Base-by-base conservation (phyloP, 208 protist genomes). In the Leishmania aethiopica region DNA sequence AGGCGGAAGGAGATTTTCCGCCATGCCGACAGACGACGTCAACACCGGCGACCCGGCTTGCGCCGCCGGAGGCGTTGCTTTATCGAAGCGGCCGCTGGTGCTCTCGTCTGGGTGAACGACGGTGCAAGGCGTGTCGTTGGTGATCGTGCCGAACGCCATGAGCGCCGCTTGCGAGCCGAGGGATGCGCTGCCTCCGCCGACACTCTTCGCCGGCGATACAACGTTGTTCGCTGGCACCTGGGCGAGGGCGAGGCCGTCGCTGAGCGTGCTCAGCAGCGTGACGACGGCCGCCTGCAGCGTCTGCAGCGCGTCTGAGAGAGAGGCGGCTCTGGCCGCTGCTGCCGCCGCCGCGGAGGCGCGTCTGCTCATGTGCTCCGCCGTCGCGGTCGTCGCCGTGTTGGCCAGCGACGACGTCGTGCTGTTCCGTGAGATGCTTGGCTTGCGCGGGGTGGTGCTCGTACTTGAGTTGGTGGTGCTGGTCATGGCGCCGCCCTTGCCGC, bases 241-340 rank as follows among this genome's bases (percentile, higher is more conserved):
- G 15, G 78, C 80, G 25, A 88, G 77, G 47, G 81, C 84, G 15
- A 89, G 75, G 77, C 79, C 86, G 64, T 91, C 79, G 40, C 57
- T 87, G 15, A 93, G 75, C 0, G 62, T 73, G 53, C 88, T 77
- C 42, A 95, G 83, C 67, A 95, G 84, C 49, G 67, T 66, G 10
- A 86, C 82, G 4, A 93, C 90, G 0, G 85, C 79, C 1, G 66
- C 72, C 71, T 93, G 92, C 40, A 93, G 57, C 3, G 40, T 47
- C 62, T 86, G 75, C 32, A 94, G 77, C 1, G 74, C 79, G 6
- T 85, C 80, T n/a, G 85, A 90, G 35, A 94, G 80, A 10, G 67
- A 67, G 15, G 87, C 78, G 3, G 89, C 89, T 72, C 89, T 89
- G 28, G 19, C 51, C 8, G 83, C 83, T 2, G 76, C 84, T 22